Percentiles rank a stretch among this genome's conserved stretches.
Evolutionary conservation across 371 early-diverging fungal genomes (phyloP).

Genomic region (Syncephalastrum sp.): DNA sequence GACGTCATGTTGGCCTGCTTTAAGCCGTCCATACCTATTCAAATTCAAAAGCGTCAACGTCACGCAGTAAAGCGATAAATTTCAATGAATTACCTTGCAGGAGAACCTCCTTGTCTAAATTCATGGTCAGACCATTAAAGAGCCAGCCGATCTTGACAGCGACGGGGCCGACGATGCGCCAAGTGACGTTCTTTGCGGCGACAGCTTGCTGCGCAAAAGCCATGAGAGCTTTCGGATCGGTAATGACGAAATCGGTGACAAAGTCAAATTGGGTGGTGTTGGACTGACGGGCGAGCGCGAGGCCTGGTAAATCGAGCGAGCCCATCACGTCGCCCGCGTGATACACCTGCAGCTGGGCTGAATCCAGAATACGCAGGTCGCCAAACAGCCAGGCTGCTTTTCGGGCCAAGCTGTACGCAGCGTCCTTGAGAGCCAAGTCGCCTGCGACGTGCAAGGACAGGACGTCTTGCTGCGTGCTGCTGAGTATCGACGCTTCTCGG

Average conservation of each 20-base stretch:
- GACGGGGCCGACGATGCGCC: slow-evolving; percentile 35
- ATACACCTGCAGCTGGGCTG: slow-evolving; percentile 22
- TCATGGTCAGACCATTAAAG: slow-evolving; percentile 7
- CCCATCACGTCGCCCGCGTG: slow-evolving; percentile 23
- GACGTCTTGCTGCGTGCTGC: slow-evolving; percentile 20
- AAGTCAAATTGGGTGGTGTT: slow-evolving; percentile 37
- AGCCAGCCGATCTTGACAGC: slow-evolving; percentile 31
- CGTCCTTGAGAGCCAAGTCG: slow-evolving; percentile 23
- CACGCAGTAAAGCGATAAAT: neutral
- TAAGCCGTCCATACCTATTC: slow-evolving; percentile 47
- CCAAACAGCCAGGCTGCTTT: slow-evolving; percentile 31
- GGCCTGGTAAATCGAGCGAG: slow-evolving; percentile 31
- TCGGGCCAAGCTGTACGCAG: slow-evolving; percentile 19
- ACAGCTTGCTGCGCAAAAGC: slow-evolving; percentile 44
- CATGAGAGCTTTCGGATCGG: slow-evolving; percentile 32
- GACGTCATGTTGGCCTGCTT: slow-evolving; percentile 34
- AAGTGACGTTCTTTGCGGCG: slow-evolving; percentile 26
- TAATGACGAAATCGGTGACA: slow-evolving; percentile 34
- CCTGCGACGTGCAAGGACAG: slow-evolving; percentile 44
- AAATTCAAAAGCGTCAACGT: neutral
- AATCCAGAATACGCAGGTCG: slow-evolving; percentile 16
- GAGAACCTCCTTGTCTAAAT: slow-evolving; percentile 28
- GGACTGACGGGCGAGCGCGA: slow-evolving; percentile 19
- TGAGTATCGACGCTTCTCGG: slow-evolving; percentile 36
- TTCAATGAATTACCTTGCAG: slow-evolving; percentile 31